Base-by-base conservation (phyloP, 495 filamentous ascomycete genomes). In the Penicillium longicatenatum region DNA sequence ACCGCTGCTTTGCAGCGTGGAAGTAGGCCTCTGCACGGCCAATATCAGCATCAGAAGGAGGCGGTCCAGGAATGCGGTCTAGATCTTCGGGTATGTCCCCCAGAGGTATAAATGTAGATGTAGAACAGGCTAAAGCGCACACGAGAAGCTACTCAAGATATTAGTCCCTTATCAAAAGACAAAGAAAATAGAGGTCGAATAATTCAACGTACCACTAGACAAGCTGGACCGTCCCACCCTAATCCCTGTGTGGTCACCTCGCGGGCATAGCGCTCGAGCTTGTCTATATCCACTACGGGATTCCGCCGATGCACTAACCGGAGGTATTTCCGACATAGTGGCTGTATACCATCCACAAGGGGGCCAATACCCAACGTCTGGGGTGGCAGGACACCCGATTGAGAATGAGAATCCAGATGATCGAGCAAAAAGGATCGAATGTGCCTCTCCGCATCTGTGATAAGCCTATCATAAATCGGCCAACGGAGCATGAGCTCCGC, bases 401-500 rank as follows among this genome's bases (percentile, higher is more conserved):
- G 46, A 5, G 48, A 19, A 29, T 65, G 59, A 9, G 29, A 57
- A 35, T 67, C 59, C 26, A 70, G 41, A 19, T 64, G 67, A 35
- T 70, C 67, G 33, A 70, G 64, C 4, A 70, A 21, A 21, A 67
- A 67, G 0, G 67, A 70, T 5, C 62, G 67, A 35, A 63, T 60
- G 54, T 67, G 51, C 30, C 50, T 65, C 26, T 70, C 67, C 9
- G 61, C 49, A 21, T 65, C 60, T 29, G 67, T 63, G 17, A 67
- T 58, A 17, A 70, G 55, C 19, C 48, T 54, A 11, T 65, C 61
- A 46, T 50, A 67, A 3, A 70, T 50, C 22, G 64, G 67, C 67
- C 67, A 70, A 20, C 64, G 67, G 24, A 70, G 59, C 67, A 70
- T 67, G 11, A 59, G 54, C 55, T 70, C 64, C 11, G 64, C 45